Evolutionary conservation across 2,329 filamentous ascomycete species (phyloP).

Genomic region (Ramularia collo-cygni): DNA sequence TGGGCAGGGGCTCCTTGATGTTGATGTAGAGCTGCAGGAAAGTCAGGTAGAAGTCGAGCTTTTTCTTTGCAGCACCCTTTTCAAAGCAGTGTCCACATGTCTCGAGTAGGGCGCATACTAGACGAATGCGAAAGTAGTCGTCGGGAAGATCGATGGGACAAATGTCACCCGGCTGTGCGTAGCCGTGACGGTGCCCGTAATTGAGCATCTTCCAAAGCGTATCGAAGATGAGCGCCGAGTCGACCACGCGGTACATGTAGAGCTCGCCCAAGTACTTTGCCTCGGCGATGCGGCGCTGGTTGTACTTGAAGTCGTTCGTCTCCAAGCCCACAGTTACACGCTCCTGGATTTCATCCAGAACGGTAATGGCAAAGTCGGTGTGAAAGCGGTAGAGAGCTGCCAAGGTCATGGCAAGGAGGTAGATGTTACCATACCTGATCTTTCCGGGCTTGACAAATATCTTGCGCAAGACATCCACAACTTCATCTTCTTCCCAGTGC

Average conservation of each 20-base stretch:
- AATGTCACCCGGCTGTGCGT: slow-evolving; percentile 68
- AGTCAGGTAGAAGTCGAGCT: slow-evolving; percentile 92
- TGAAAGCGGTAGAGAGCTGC: slow-evolving; percentile 88
- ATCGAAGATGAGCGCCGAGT: slow-evolving; percentile 92
- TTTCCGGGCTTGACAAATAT: slow-evolving; percentile 95
- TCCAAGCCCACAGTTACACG: slow-evolving; percentile 82
- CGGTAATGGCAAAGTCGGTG: slow-evolving; percentile 78
- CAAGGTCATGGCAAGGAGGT: slow-evolving; percentile 82
- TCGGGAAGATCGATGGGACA: slow-evolving; percentile 81
- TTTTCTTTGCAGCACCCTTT: slow-evolving; percentile 87
- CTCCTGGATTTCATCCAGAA: slow-evolving; percentile 88
- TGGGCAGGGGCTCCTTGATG: slow-evolving; percentile 80
- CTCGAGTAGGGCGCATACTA: slow-evolving; percentile 83
- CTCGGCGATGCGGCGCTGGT: slow-evolving; percentile 88
- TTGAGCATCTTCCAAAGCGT: slow-evolving; percentile 90
- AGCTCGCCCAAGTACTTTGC: slow-evolving; percentile 94
- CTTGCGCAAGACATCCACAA: slow-evolving; percentile 73
- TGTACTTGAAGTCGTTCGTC: slow-evolving; percentile 95
- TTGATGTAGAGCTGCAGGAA: slow-evolving; percentile 97
- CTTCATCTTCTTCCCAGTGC: slow-evolving; percentile 93
- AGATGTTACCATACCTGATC: slow-evolving; percentile 95
- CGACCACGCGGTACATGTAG: slow-evolving; percentile 95
- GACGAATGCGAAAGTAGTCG: slow-evolving; percentile 90
- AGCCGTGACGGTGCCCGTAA: slow-evolving; percentile 78
- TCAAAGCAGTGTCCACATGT: slow-evolving; percentile 96